Percentiles rank a stretch among this genome's conserved stretches.
phyloP scores from a whole-genome alignment of 2,329 filamentous ascomycete genomes.

The Colletotrichum liriopes region DNA sequence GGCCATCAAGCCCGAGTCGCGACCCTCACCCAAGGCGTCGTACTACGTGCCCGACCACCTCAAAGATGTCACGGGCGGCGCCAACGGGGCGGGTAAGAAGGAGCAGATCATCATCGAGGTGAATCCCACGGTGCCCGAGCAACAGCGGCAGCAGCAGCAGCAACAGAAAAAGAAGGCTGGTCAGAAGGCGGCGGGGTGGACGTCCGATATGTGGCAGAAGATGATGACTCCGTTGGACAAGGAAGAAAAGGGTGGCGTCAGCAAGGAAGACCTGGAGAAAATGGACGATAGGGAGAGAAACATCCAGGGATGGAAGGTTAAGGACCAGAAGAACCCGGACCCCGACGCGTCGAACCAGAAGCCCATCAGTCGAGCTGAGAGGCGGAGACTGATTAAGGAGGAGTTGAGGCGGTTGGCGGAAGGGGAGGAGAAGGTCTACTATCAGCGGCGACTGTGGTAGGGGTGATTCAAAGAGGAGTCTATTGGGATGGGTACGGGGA shows the following conservation, averaged over 20 bases:
- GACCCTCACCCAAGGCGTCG: constrained; percentile 61
- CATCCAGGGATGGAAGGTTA: constrained; percentile 44
- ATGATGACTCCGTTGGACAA: constrained; percentile 16
- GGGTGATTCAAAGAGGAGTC: not conserved
- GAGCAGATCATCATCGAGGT: constrained; percentile 54
- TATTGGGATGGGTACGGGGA: not conserved
- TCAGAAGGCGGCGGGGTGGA: constrained; percentile 37
- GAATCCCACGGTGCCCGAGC: constrained; percentile 51
- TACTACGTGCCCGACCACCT: constrained; percentile 67
- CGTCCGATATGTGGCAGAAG: constrained; percentile 37
- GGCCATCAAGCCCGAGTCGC: constrained; percentile 73
- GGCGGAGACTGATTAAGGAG: constrained; percentile 71
- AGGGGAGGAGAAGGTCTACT: constrained; percentile 63
- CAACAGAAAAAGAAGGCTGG: constrained; percentile 42
- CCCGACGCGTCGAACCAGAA: constrained; percentile 58
- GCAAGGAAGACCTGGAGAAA: constrained; percentile 46
- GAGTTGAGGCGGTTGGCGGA: constrained; percentile 67
- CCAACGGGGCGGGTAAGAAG: constrained; percentile 27
- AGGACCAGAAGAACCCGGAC: constrained; percentile 52
- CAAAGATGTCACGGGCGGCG: constrained; percentile 55
- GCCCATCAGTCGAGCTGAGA: constrained; percentile 67
- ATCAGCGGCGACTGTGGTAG: constrained; percentile 71
- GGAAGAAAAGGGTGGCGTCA: constrained; percentile 25
- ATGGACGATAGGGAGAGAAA: constrained; percentile 43
- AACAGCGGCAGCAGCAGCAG: constrained; percentile 18